A percentile compares a stretch with the other conserved stretches of the same genome.
phyloP scores from a whole-genome alignment of 169 alveolate species.

The Neospora caninum region DNA sequence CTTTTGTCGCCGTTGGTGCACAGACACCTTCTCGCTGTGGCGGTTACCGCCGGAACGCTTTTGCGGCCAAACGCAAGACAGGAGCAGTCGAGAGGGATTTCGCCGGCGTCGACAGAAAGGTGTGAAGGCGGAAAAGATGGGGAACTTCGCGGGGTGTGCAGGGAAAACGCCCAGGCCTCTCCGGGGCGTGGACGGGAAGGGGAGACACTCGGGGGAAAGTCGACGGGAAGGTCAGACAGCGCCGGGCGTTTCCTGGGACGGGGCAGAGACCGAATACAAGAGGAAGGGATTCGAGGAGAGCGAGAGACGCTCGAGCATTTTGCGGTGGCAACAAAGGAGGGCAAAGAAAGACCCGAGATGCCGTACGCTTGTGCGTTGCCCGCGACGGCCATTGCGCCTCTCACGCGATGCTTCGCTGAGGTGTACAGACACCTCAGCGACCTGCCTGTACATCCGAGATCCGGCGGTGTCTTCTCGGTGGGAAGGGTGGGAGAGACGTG shows the following conservation, averaged over 20 bases:
- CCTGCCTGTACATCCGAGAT: not conserved
- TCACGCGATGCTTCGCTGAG: not conserved
- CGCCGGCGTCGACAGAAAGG: not conserved
- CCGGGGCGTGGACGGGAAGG: too few species aligned
- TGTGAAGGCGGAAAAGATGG: not conserved
- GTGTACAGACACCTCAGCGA: not conserved
- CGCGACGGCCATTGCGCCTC: not conserved
- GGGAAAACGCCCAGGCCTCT: too few species aligned
- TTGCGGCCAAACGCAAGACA: not conserved
- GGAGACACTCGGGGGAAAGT: not conserved
- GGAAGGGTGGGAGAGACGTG: too few species aligned
- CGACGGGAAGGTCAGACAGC: not conserved
- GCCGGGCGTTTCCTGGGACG: too few species aligned
- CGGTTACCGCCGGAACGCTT: not conserved
- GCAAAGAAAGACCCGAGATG: not conserved
- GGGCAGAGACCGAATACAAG: not conserved
- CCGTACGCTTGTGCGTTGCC: not conserved
- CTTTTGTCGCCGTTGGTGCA: not conserved
- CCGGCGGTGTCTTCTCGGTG: too few species aligned
- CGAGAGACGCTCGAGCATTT: too few species aligned
- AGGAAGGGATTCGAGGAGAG: not conserved
- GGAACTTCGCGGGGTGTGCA: not conserved
- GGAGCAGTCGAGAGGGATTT: not conserved
- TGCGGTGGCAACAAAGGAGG: not conserved
- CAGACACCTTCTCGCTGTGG: not conserved